These are phyloP conservation scores for Dalbergia oliveri DNA, from an alignment of 306 rosid genomes.

Conservation along the genomic window DNA sequence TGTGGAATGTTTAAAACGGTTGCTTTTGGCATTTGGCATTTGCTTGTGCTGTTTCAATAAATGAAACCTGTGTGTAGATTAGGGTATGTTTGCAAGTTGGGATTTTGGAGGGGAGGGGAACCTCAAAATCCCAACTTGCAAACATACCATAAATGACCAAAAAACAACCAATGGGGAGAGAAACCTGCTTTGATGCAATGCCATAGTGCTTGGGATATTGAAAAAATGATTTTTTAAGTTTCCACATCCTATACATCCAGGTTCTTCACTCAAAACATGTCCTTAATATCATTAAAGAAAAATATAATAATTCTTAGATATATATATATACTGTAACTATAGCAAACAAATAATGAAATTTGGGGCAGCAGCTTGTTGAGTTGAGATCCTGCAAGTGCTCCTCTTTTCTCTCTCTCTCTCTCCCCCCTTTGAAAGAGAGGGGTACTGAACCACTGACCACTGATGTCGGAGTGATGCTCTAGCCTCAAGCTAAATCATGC, in stretches of 20 bases:
- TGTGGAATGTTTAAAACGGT: constrained; percentile 19
- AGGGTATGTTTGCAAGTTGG: too few relatives aligned
- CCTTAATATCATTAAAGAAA: constrained; percentile 17
- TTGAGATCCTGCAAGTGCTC: too few relatives aligned
- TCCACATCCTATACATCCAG: constrained; percentile 29
- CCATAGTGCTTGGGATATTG: constrained; percentile 1
- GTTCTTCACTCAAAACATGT: constrained; percentile 43
- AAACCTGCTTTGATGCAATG: constrained; percentile 34
- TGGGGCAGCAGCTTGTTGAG: too few relatives aligned
- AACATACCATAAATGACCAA: constrained; percentile 16
- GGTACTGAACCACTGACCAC: not conserved
- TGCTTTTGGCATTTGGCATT: constrained; percentile 26
- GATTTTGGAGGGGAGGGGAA: too few relatives aligned
- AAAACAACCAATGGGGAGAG: not conserved
- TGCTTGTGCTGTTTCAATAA: constrained; percentile 28
- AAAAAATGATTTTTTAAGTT: constrained; percentile 13
- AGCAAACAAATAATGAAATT: too few relatives aligned
- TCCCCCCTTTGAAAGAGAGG: not conserved
- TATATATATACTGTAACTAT: too few relatives aligned
- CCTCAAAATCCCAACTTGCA: too few relatives aligned
- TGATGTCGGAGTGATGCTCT: constrained; percentile 24
- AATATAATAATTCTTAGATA: too few relatives aligned
- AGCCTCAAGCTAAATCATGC: constrained; percentile 36
- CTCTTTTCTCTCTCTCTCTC: not conserved
- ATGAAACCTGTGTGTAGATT: not conserved